A percentile compares a stretch with the other conserved stretches of the same genome.
Evolutionary conservation across 805 yeast genomes (phyloP).

Genomic region (Hanseniaspora hatyaiensis): DNA sequence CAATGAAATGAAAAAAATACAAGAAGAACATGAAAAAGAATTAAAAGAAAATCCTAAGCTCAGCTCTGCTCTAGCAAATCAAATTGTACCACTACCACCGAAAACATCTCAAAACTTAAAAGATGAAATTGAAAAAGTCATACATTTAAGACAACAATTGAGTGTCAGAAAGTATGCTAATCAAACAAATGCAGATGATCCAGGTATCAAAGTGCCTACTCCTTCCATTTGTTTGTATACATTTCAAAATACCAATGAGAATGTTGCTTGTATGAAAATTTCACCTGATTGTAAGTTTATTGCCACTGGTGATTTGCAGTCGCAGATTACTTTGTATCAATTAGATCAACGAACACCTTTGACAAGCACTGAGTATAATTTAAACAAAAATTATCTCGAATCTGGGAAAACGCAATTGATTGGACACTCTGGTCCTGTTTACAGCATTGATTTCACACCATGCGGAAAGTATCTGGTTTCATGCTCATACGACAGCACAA

Average conservation of each 20-base stretch:
- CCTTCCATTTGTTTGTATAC: conserved; percentile 98
- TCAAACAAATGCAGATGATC: background rate
- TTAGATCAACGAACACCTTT: conserved; percentile 8
- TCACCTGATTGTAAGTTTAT: conserved; percentile 76
- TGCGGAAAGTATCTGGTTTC: conserved; percentile 73
- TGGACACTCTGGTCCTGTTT: conserved; percentile 93
- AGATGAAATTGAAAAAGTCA: conserved; percentile 63
- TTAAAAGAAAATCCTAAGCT: conserved; percentile 13
- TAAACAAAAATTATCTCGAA: conserved; percentile 23
- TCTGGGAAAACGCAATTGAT: conserved; percentile 40
- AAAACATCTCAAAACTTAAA: conserved; percentile 71
- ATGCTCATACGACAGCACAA: conserved; percentile 84
- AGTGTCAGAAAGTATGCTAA: conserved; percentile 31
- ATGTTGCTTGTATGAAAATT: conserved; percentile 74
- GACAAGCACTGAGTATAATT: conserved; percentile 24
- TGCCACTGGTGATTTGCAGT: conserved; percentile 60
- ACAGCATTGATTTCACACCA: conserved; percentile 81
- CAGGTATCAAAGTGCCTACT: conserved; percentile 40
- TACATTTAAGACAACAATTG: conserved; percentile 54
- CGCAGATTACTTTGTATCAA: conserved; percentile 9
- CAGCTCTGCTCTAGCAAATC: conserved; percentile 37
- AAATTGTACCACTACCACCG: conserved; percentile 64
- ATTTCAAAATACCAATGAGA: conserved; percentile 86
- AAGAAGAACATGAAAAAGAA: conserved; percentile 23
- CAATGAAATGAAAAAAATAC: conserved; percentile 18